phyloP scores from a whole-genome alignment of 2,329 filamentous ascomycete genomes.

The Sarocladium oryzae region DNA sequence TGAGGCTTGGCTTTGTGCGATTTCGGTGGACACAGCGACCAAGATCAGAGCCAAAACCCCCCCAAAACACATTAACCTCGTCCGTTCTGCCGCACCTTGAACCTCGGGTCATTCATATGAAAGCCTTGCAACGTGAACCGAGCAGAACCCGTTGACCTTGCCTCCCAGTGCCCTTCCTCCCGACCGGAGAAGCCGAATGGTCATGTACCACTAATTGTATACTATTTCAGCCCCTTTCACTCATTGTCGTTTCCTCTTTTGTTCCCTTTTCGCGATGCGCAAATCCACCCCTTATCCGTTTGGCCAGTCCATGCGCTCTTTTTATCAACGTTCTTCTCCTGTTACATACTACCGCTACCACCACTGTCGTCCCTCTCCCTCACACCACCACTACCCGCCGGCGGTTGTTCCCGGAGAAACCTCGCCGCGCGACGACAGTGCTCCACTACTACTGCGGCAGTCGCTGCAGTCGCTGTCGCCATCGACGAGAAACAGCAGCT shows the following conservation, averaged over 20 bases:
- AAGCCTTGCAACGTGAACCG: neutral
- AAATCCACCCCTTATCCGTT: neutral
- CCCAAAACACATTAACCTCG: neutral
- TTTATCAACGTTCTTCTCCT: neutral
- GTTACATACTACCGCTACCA: neutral
- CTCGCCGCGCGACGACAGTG: neutral
- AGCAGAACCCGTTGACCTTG: neutral
- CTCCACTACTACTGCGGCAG: constrained; percentile 8
- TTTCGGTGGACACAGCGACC: too few relatives aligned
- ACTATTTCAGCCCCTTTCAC: neutral
- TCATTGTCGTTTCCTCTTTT: neutral
- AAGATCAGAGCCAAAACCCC: too few relatives aligned
- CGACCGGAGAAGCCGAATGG: neutral
- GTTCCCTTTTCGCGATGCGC: constrained; percentile 4
- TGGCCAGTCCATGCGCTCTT: constrained; percentile 6
- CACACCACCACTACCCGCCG: neutral
- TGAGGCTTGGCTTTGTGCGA: too few relatives aligned
- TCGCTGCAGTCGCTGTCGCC: constrained; percentile 9
- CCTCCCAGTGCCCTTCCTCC: neutral
- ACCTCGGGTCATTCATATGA: constrained; percentile 5
- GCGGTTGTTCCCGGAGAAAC: constrained; percentile 3
- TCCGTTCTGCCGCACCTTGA: constrained; percentile 3
- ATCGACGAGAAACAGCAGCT: constrained; percentile 6
- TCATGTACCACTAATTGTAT: constrained; percentile 3
- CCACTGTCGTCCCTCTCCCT: neutral